Percentiles rank a stretch among this genome's conserved stretches.
Evolutionary conservation across 2,329 filamentous ascomycete genomes (phyloP).

Genomic region (Akanthomyces dipterigenus): DNA sequence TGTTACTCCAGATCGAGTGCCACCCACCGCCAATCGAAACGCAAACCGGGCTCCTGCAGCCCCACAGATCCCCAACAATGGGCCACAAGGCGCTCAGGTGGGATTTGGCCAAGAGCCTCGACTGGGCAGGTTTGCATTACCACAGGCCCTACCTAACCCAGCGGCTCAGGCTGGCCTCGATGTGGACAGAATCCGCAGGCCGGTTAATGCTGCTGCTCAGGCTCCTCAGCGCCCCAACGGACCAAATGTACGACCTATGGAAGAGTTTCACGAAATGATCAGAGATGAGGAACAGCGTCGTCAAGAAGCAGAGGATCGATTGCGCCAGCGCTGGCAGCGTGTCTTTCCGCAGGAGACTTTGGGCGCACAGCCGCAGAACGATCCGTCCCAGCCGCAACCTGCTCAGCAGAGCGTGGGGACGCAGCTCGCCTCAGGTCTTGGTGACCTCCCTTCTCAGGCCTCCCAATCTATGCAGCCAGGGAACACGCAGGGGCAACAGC

Average conservation of each 20-base stretch:
- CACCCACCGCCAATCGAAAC: slow-evolving; percentile 19
- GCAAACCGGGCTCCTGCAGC: slow-evolving; percentile 18
- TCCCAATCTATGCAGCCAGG: neutral
- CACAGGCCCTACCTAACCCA: neutral
- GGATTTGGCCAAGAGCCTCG: neutral
- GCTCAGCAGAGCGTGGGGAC: neutral
- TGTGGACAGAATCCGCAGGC: neutral
- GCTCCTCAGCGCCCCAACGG: neutral
- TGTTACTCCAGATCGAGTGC: slow-evolving; percentile 41
- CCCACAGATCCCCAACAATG: slow-evolving; percentile 16
- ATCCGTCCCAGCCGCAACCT: neutral
- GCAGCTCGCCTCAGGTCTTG: neutral
- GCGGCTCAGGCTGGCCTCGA: neutral
- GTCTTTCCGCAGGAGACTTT: neutral
- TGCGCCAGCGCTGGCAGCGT: slow-evolving; percentile 4
- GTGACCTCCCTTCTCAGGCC: neutral
- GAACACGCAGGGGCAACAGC: neutral
- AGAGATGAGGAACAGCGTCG: slow-evolving; percentile 4
- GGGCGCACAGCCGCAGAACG: neutral
- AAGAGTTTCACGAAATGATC: neutral
- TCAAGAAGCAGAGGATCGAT: slow-evolving; percentile 5
- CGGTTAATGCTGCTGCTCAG: neutral
- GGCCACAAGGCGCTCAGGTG: neutral
- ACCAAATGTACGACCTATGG: slow-evolving; percentile 4
- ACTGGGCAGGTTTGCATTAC: neutral